Percentiles rank a stretch among this genome's conserved stretches.
These are phyloP conservation scores for Vigna radiata DNA, from an alignment of 306 rosid genomes.

Conservation along the genomic window DNA sequence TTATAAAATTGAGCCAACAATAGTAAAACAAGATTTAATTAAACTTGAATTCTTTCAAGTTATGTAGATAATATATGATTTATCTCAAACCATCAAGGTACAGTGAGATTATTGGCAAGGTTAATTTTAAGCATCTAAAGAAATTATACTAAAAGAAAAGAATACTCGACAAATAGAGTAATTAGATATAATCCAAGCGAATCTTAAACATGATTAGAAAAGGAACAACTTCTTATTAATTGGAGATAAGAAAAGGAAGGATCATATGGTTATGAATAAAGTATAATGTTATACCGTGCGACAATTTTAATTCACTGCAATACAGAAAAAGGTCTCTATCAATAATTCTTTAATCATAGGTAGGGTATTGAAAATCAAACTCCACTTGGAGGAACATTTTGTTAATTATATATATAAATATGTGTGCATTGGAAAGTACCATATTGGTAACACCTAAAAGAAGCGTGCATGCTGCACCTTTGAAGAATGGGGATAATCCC, in stretches of 20 bases:
- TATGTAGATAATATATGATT: too few species aligned
- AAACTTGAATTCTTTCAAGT: too few species aligned
- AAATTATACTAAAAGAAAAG: neutral
- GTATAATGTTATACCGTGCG: neutral
- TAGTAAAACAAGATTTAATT: too few species aligned
- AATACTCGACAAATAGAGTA: neutral
- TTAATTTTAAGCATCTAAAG: neutral
- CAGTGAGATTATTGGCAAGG: neutral
- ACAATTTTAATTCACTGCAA: neutral
- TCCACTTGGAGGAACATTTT: neutral
- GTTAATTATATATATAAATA: neutral
- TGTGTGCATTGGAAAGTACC: slow-evolving; percentile 29
- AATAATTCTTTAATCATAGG: slow-evolving; percentile 8
- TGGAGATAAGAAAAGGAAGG: neutral
- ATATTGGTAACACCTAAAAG: slow-evolving; percentile 17
- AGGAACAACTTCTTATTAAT: neutral
- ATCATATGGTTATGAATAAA: neutral
- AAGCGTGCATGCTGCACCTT: slow-evolving; percentile 39
- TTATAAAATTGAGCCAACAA: too few species aligned
- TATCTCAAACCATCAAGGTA: too few species aligned
- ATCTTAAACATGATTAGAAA: neutral
- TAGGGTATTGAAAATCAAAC: neutral
- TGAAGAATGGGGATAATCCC: slow-evolving; percentile 21
- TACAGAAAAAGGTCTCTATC: neutral
- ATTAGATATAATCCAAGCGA: neutral